These are phyloP conservation scores for Spathaspora hagerdaliae DNA, from an alignment of 805 yeast genomes.

Conservation along the genomic window DNA sequence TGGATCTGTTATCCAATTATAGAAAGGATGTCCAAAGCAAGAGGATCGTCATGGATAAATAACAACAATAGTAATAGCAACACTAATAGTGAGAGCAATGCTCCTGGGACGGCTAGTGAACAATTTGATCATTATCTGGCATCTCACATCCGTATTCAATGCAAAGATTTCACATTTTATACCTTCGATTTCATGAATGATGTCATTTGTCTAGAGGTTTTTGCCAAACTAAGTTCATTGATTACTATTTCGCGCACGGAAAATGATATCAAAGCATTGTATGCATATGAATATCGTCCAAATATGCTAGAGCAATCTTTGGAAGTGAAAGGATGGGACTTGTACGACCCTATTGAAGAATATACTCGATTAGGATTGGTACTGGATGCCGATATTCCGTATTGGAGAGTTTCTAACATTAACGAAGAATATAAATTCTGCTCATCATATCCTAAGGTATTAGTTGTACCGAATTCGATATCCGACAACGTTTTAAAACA, in stretches of 20 bases:
- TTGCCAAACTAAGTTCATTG: conserved; percentile 62
- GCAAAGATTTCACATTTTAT: conserved; percentile 81
- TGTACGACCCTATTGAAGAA: conserved; percentile 62
- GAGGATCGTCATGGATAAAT: conserved; percentile 47
- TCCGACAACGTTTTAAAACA: conserved; percentile 81
- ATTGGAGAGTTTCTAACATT: conserved; percentile 69
- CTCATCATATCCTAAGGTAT: conserved; percentile 64
- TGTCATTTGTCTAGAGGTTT: conserved; percentile 62
- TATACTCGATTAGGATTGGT: conserved; percentile 70
- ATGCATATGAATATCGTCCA: conserved; percentile 81
- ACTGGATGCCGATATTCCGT: conserved; percentile 12
- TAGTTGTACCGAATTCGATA: conserved; percentile 71
- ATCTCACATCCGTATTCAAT: conserved; percentile 63
- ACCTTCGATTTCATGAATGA: conserved; percentile 70
- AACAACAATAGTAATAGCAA: conserved; percentile 6
- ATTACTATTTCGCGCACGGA: conserved; percentile 51
- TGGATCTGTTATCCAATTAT: conserved; percentile 93
- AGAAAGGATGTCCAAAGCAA: conserved; percentile 52
- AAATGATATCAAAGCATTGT: conserved; percentile 45
- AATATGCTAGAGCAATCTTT: conserved; percentile 60
- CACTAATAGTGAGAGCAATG: not conserved
- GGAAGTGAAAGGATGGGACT: conserved; percentile 58
- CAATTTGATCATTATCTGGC: conserved; percentile 34
- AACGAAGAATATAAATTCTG: conserved; percentile 67
- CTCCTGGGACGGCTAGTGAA: conserved; percentile 6